Evolutionary conservation across 2,329 filamentous ascomycete species (phyloP), one percentile per base, ranked within the genome.

Genomic region (Sarocladiaceae sp.): DNA sequence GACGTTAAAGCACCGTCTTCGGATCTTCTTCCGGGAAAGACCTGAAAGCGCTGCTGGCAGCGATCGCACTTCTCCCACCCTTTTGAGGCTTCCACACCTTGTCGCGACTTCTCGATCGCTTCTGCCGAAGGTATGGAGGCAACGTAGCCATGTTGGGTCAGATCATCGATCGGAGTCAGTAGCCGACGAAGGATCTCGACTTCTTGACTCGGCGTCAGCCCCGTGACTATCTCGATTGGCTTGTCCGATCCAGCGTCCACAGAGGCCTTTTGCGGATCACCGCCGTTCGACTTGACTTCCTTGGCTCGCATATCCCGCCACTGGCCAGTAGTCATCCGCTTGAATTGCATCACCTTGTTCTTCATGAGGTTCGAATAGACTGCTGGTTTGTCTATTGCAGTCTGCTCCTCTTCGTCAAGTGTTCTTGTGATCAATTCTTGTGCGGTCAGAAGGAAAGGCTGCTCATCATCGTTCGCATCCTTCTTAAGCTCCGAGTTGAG

Each of bases 31-130:
- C 91, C 90, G 0, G 92, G 90, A 58, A 96, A 97, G 3, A 96
- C 90, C 62, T 96, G 90, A 62, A 99, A 99, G 20, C 93, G 84
- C 29, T 84, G 83, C 37, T 78, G 78, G 68, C 94, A 99, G 18
- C 94, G 86, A 62, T 96, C 92, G 62, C 94, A 99, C 48, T 83
- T 78, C 70, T 99, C 94, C 78, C 86, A 96, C 46, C 89, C 89
- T 50, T 83, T 79, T 12, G 87, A 81, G 7, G 83, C 76, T 46
- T 81, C 74, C 0, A 90, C 76, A 0, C 84, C 90, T 39, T 79
- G 76, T 29, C 74, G 80, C 0, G 90, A 86, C 49, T 79, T 76
- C 50, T 79, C 72, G 17, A 97, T 80, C 17, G 90, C 86, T 7
- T 78, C 76, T 1, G 79, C 72, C 0, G 80, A 79, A 0, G 92